These are phyloP conservation scores for Dioscorea cayenensis DNA, from an alignment of 116 monocot genomes.

Conservation along the genomic window DNA sequence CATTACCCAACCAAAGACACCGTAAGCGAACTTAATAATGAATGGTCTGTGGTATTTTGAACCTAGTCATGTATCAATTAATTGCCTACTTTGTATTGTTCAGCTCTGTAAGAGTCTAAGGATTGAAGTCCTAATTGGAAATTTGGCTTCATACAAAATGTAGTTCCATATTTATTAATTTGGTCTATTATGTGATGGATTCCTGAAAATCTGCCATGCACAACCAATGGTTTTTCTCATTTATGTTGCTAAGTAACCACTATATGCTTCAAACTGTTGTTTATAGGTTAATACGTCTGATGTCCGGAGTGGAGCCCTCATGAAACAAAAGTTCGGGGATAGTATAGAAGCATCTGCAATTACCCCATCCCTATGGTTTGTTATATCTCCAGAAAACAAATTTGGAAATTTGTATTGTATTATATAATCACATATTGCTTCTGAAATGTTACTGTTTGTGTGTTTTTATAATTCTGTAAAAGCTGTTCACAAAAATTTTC, in stretches of 20 bases:
- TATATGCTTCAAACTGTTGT: background rate
- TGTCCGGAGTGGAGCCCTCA: conserved; percentile 63
- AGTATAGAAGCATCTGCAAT: conserved; percentile 70
- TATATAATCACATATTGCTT: too few species aligned
- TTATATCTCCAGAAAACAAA: background rate
- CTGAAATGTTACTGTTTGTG: too few species aligned
- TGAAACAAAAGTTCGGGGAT: conserved; percentile 82
- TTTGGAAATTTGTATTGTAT: background rate
- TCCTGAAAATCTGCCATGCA: background rate
- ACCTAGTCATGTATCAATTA: background rate
- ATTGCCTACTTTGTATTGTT: background rate
- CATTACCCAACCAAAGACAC: too few species aligned
- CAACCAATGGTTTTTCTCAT: background rate
- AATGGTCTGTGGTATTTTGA: background rate
- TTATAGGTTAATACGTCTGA: conserved; percentile 84
- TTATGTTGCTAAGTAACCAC: background rate
- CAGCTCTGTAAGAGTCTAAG: background rate
- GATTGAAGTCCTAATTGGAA: background rate
- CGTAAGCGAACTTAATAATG: background rate
- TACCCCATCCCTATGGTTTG: conserved; percentile 49
- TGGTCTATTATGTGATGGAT: background rate
- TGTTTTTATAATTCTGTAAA: too few species aligned
- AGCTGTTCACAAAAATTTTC: too few species aligned
- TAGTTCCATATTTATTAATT: background rate
- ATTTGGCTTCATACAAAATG: background rate